Base-by-base conservation (phyloP, 2,329 filamentous ascomycete species). In the Sarocladium kiliense region DNA sequence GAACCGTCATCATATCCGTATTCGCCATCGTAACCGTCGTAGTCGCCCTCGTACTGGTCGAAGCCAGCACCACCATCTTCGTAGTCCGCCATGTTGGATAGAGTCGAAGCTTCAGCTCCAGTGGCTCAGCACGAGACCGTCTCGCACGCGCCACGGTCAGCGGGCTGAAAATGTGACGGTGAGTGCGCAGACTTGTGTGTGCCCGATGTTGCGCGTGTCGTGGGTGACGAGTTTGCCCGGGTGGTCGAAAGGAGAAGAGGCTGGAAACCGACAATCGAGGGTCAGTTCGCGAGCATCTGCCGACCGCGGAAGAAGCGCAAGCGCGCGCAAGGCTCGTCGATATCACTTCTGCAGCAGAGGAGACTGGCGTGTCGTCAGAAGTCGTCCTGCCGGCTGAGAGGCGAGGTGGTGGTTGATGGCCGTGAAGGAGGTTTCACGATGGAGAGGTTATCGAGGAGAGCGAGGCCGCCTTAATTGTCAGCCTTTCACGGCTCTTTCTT, bases 21-120 rank as follows among this genome's bases (percentile, higher is more conserved):
- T 16, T 53, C 50, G 34, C 23, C 50, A 27, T 53, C 84, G 64
- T 87, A 88, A 60, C 85, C 82, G 58, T 87, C 86, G 68, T 91
- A 89, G 59, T 85, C 81, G 70, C 75, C 80, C 11, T 76, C 50
- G 19, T 53, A 53, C 32, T 39, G 32, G 47, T 51, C 30, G 30
- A 19, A 51, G 11, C 50, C 50, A 27, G 32, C 32, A 6, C 6
- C 30, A 21, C 23, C 74, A 50, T 79, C 76, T 55, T 81, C 79
- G 70, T 83, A 81, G 57, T 79, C 77, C 26, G 77, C 78, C 79
- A 82, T 82, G 61, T 53, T 71, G 66, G 47, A 19, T 5, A 30
- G 47, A 36, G 26, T 51, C 14, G 47, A 18, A 36, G n/a, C 4
- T 9, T 11, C 4, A 21, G 47, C 47, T 51, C 26, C 47, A 19